A percentile compares a stretch with the other conserved stretches of the same genome.
Conservation (phyloP, 345 rosid genomes). For the Melaleuca alternifolia region DNA sequence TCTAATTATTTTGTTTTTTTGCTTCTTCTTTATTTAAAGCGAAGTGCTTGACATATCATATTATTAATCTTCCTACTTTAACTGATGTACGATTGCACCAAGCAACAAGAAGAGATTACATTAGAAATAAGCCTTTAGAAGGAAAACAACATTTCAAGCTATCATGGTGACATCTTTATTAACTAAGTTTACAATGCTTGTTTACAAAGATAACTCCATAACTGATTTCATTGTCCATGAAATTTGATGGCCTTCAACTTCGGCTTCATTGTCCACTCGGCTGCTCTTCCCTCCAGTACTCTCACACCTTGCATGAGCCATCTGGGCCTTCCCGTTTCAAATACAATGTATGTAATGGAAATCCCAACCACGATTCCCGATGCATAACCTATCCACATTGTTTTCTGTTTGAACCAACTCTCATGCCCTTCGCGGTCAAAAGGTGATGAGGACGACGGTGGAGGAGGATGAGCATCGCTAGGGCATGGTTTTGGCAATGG, state of each 20-base stretch:
- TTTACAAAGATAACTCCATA: background rate
- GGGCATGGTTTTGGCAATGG: background rate
- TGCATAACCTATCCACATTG: background rate
- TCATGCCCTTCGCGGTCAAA: background rate
- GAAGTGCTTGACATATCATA: rapidly evolving
- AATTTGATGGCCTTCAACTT: background rate
- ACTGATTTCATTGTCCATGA: background rate
- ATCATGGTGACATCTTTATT: rapidly evolving
- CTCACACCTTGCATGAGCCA: background rate
- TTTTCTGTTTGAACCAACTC: background rate
- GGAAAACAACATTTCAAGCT: background rate
- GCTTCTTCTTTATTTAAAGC: background rate
- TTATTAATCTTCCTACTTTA: background rate
- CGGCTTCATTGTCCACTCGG: background rate
- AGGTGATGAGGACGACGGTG: background rate
- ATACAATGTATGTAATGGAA: background rate
- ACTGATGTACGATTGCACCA: background rate
- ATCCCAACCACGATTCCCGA: background rate
- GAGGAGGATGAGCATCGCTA: rapidly evolving
- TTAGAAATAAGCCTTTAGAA: background rate
- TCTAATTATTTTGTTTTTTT: background rate
- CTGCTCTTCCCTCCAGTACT: background rate
- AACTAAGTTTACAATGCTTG: background rate
- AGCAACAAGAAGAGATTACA: background rate
- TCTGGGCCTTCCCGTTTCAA: background rate